Conservation (phyloP, 2,329 filamentous ascomycete genomes). For the Scleromitrula shiraiana region DNA sequence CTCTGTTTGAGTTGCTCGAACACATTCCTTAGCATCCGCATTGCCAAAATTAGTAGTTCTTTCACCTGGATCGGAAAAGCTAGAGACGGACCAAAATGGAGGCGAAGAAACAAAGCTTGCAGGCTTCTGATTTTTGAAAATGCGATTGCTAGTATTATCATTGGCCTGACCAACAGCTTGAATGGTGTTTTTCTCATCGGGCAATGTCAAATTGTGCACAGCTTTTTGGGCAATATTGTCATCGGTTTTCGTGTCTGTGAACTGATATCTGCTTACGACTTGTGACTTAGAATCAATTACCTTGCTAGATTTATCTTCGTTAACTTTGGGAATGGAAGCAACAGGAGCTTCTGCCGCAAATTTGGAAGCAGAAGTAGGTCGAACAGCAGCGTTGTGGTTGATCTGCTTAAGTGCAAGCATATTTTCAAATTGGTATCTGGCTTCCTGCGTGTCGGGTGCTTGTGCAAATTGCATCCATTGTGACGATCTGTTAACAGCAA, state of each 20-base stretch:
- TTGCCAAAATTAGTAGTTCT: slow-evolving; percentile 11
- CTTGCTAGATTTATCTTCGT: too few relatives aligned
- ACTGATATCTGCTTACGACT: too few relatives aligned
- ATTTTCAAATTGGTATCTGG: too few relatives aligned
- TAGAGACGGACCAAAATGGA: slow-evolving; percentile 5
- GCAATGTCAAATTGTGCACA: not conserved
- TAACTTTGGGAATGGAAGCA: too few relatives aligned
- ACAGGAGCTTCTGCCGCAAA: too few relatives aligned
- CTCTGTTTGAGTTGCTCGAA: slow-evolving; percentile 19
- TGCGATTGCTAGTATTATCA: not conserved
- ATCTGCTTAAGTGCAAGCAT: too few relatives aligned
- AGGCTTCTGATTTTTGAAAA: not conserved
- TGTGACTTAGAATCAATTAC: too few relatives aligned
- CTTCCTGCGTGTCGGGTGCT: too few relatives aligned
- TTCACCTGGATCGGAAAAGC: slow-evolving; percentile 11
- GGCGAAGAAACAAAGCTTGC: not conserved
- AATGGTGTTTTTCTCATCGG: not conserved
- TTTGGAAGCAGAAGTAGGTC: too few relatives aligned
- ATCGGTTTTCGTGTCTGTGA: not conserved
- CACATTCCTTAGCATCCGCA: slow-evolving; percentile 4
- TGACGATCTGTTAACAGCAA: too few relatives aligned
- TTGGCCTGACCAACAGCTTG: not conserved
- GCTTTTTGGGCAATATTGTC: not conserved
- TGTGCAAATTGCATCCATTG: too few relatives aligned
- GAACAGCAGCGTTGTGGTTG: too few relatives aligned